Evolutionary conservation across 1,139 yeast genomes (phyloP), one percentile per base, ranked within the genome.

Genomic region (Yamadazyma diddensiae): DNA sequence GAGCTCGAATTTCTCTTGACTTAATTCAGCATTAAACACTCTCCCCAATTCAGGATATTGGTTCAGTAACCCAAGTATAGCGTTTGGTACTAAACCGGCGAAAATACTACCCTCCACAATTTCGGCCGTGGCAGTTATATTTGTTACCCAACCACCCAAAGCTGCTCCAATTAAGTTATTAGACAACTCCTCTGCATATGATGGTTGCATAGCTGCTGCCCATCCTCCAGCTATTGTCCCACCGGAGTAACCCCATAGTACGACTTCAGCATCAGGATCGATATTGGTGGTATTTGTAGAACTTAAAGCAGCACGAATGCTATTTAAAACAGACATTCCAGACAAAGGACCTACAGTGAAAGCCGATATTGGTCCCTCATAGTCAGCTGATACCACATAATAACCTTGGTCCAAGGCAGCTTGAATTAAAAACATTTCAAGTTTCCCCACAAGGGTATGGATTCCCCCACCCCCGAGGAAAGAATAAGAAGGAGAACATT

Each of bases 211-310:
- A 9, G 57, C 48, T 1, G 66, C 56, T 5, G 66, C 68, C 70
- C 70, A 65, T 1, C 56, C 55, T 4, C 60, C 41, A 3, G 70
- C 64, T n/a, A 63, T 41, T 2, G 65, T 46, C 1, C 71, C 71
- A 15, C 71, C 72, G 6, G 68, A 61, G 37, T 62, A 65, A 0
- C 72, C 71, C 64, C 65, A 65, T 23, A 59, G 15, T 1, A 50
- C 53, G 1, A 55, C 47, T 28, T 50, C 43, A 4, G 70, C 65
- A 30, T 54, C 44, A 1, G 43, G 9, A 8, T 45, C 34, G 23
- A 65, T 37, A 3, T 65, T 64, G 3, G 70, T 63, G 13, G 45
- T 29, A 27, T 52, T 47, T 1, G 42, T 42, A 2, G 60, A 42
- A 2, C 36, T 29, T 31, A 63, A 50, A 1, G 53, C 50, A 5